Evolutionary conservation across 257 asterid genomes (phyloP).

Genomic region (Nicotiana obtusifolia): DNA sequence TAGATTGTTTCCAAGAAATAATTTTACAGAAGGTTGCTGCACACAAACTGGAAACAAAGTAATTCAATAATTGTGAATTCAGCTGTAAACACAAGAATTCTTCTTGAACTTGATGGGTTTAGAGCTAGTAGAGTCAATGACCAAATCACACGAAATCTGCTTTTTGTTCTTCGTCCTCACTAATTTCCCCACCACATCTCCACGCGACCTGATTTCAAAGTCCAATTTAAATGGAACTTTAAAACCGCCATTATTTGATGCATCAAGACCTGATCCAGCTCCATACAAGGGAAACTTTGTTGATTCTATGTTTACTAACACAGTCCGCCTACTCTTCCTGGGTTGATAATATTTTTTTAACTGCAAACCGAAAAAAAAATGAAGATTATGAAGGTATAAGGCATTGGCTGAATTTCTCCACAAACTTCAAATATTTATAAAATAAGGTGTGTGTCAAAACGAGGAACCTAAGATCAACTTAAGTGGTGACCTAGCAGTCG

Average conservation of each 20-base stretch:
- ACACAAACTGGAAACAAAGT: neutral
- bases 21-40: conserved; percentile 3
- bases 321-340: conserved; percentile 58
- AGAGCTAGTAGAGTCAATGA: conserved; percentile 53
- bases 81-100: conserved; percentile 59
- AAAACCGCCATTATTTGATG: conserved; percentile 29
- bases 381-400: neutral
- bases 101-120: conserved; percentile 64
- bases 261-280: conserved; percentile 59
- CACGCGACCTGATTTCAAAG: conserved; percentile 53
- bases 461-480: too few relatives aligned
- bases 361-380: conserved; percentile 31
- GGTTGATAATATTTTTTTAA: conserved; percentile 69
- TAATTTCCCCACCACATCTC: conserved; percentile 83
- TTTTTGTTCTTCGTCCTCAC: conserved; percentile 59
- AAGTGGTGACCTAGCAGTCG: neutral
- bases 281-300: conserved; percentile 79
- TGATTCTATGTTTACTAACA: conserved; percentile 62
- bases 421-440: too few relatives aligned
- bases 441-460: too few relatives aligned
- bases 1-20: too few relatives aligned
- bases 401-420: too few relatives aligned
- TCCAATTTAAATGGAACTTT: conserved; percentile 58
- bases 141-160: conserved; percentile 57
- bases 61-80: conserved; percentile 16